These are phyloP conservation scores for Teunomyces kruisii DNA, from an alignment of 805 yeast species.

Conservation along the genomic window DNA sequence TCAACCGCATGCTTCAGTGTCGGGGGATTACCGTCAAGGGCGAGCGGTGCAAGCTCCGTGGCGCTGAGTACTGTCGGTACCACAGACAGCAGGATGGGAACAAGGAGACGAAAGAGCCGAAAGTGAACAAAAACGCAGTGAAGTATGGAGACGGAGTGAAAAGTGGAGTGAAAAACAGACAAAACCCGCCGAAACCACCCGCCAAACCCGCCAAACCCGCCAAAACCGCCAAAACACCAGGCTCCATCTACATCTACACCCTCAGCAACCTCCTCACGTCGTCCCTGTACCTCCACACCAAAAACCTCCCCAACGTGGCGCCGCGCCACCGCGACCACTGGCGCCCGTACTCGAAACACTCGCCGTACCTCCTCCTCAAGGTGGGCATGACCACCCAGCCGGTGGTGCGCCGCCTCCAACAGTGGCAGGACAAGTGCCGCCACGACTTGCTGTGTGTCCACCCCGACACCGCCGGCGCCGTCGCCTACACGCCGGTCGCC, in stretches of 20 bases:
- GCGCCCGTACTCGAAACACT: slow-evolving; percentile 34
- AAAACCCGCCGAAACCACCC: too few species aligned
- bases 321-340: slow-evolving; percentile 23
- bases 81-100: slow-evolving; percentile 25
- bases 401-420: slow-evolving; percentile 42
- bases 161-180: too few species aligned
- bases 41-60: slow-evolving; percentile 34
- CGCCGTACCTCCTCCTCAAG: slow-evolving; percentile 44
- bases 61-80: slow-evolving; percentile 32
- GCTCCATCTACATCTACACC: slow-evolving; percentile 55
- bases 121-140: too few species aligned
- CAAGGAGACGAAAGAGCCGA: too few species aligned
- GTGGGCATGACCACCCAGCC: slow-evolving; percentile 54
- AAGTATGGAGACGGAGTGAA: too few species aligned
- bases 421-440: slow-evolving; percentile 54
- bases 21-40: slow-evolving; percentile 44
- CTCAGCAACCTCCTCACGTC: slow-evolving; percentile 37
- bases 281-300: slow-evolving; percentile 38
- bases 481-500: not conserved
- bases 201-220: too few species aligned
- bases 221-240: too few species aligned
- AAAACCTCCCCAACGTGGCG: slow-evolving; percentile 25
- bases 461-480: not conserved
- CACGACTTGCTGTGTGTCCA: slow-evolving; percentile 41
- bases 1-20: slow-evolving; percentile 36